These are phyloP conservation scores for Yarrowia divulgata DNA, from an alignment of 805 yeast genomes.

Conservation along the genomic window DNA sequence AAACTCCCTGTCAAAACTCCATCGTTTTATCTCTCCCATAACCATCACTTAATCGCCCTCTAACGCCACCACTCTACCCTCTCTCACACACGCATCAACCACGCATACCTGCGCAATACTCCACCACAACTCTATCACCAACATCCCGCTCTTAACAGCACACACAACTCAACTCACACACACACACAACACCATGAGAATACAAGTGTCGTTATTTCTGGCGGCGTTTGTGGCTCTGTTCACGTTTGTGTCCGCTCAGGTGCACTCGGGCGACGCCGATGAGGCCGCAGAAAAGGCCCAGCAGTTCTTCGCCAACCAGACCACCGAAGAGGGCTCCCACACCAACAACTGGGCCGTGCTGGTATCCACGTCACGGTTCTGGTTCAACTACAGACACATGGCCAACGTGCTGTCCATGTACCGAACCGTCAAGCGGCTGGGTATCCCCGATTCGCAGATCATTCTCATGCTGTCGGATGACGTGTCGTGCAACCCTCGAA, in stretches of 20 bases:
- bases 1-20: no score
- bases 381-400: constrained; percentile 99
- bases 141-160: neutral
- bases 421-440: constrained; percentile 92
- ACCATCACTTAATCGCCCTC: no score
- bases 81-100: neutral
- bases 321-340: constrained; percentile 49
- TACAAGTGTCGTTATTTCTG: constrained; percentile 10
- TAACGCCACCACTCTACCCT: neutral
- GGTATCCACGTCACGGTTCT: constrained; percentile 93
- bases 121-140: constrained; percentile 4
- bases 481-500: constrained; percentile 95
- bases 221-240: constrained; percentile 12
- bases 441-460: constrained; percentile 97
- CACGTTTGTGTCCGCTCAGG: constrained; percentile 2
- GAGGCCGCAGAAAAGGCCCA: constrained; percentile 5
- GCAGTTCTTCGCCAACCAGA: constrained; percentile 30
- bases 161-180: neutral
- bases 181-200: constrained; percentile 5
- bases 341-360: constrained; percentile 83
- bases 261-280: constrained; percentile 2
- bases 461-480: constrained; percentile 96
- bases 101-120: constrained; percentile 4
- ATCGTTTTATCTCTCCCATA: no score
- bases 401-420: constrained; percentile 94